A percentile compares a stretch with the other conserved stretches of the same genome.
Evolutionary conservation across 352 stramenopile genomes (phyloP).

Genomic region (Phytophthora crassamura): DNA sequence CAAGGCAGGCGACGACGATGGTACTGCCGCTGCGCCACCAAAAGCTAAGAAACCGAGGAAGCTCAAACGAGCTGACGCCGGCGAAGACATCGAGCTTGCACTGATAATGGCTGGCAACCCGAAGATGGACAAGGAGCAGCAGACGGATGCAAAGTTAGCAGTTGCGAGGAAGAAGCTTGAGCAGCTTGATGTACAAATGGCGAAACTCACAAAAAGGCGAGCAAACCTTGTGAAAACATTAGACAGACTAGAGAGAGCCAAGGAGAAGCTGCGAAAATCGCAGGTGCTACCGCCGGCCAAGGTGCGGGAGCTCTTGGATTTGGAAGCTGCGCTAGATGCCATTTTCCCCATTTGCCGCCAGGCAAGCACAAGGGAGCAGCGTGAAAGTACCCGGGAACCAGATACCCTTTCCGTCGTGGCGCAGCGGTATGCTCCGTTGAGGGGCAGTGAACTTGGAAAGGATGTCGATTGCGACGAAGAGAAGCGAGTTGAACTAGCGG

Average conservation of each 20-base stretch:
- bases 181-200: conserved; percentile 55
- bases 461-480: conserved; percentile 18
- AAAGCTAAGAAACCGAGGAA: conserved; percentile 43
- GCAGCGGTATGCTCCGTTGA: conserved; percentile 23
- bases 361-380: neutral
- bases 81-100: conserved; percentile 38
- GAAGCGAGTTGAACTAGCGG: conserved; percentile 18
- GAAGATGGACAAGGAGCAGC: conserved; percentile 43
- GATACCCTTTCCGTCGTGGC: conserved; percentile 9
- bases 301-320: conserved; percentile 33
- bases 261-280: conserved; percentile 52
- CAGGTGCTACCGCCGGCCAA: conserved; percentile 43
- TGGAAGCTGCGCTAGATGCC: conserved; percentile 28
- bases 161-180: conserved; percentile 50
- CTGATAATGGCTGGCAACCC: conserved; percentile 51
- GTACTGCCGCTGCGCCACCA: neutral
- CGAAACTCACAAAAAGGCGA: conserved; percentile 54
- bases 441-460: conserved; percentile 11
- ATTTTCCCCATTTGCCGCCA: conserved; percentile 39
- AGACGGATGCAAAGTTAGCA: conserved; percentile 55
- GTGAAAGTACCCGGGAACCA: neutral
- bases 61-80: conserved; percentile 28
- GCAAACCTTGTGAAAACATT: conserved; percentile 52
- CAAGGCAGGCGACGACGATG: conserved; percentile 13
- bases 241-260: conserved; percentile 54